These are phyloP conservation scores for Pseudogymnoascus sp. DNA, from an alignment of 2,329 filamentous ascomycete genomes.

Conservation along the genomic window DNA sequence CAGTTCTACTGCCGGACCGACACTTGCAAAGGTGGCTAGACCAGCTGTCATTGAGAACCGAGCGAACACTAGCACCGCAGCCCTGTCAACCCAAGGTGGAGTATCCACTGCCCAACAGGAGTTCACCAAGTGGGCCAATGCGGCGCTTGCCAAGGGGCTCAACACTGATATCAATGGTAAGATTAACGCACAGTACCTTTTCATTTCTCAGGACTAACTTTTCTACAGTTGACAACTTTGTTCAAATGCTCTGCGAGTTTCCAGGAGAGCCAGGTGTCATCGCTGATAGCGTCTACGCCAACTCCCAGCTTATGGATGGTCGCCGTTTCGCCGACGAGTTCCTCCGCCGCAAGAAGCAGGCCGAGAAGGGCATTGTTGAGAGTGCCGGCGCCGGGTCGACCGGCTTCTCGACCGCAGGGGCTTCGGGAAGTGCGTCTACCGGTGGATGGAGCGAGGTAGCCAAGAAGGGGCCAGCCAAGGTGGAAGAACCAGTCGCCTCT, in stretches of 20 bases:
- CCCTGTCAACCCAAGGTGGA: constrained; percentile 31
- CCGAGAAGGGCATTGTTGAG: constrained; percentile 83
- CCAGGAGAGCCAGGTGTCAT: constrained; percentile 75
- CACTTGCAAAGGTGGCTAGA: constrained; percentile 46
- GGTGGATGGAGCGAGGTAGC: constrained; percentile 95
- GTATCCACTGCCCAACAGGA: constrained; percentile 65
- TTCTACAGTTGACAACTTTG: constrained; percentile 58
- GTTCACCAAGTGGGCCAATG: constrained; percentile 86
- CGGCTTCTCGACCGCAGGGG: constrained; percentile 33
- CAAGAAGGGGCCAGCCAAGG: constrained; percentile 66
- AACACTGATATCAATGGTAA: constrained; percentile 61
- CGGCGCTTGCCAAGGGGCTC: constrained; percentile 68
- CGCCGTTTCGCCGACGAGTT: constrained; percentile 93
- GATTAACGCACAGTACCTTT: constrained; percentile 21
- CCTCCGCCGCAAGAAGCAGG: constrained; percentile 82
- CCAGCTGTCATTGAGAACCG: constrained; percentile 32
- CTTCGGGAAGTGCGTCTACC: constrained; percentile 38
- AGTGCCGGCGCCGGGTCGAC: constrained; percentile 47
- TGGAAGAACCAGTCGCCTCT: constrained; percentile 39
- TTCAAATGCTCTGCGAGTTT: constrained; percentile 65
- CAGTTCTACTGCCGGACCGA: constrained; percentile 23
- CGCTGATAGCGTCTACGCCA: constrained; percentile 80
- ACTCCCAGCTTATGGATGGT: constrained; percentile 82
- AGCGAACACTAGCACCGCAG: constrained; percentile 39
- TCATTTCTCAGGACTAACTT: neutral